Base-by-base conservation (phyloP, 2,329 filamentous ascomycete genomes). In the Cephalotrichum gorgonifer region DNA sequence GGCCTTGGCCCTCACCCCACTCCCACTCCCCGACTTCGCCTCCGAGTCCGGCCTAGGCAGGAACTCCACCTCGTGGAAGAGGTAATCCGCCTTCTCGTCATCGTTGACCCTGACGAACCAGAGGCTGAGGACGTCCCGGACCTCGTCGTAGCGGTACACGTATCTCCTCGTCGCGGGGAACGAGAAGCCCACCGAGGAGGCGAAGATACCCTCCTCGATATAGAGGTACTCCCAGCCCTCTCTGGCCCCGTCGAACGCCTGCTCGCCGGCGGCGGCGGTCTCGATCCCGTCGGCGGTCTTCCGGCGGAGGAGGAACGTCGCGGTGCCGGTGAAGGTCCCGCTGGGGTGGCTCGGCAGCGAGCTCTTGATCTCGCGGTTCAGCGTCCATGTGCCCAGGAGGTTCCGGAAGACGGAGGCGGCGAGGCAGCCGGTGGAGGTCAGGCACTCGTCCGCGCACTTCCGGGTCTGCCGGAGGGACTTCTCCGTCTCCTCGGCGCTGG, bases 21-120 rank as follows among this genome's bases (percentile, higher is more conserved):
- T 31, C 30, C 5, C 30, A 3, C 3, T 31, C 11, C 38, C 28
- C 4, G 30, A 17, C 43, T 27, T 31, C 31, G 15, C 44, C 25
- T 17, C 27, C 17, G 15, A 26, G 3, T 56, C 53, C 2, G 56
- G 57, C 0, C 69, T 66, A 8, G 67, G 54, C 22, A 68, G 51
- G 55, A 89, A 86, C 50, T 83, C 74, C n/a, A 89, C 67, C 53
- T 82, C 75, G 57, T 89, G 85, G 62, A 90, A 91, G 20, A 89
- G 67, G 54, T 88, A 85, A 58, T 88, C 85, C 0, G 82, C 81
- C 14, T 73, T 72, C 49, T 70, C 69, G 15, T 71, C 64, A 54
- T 86, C 81, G 15, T 84, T 77, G 1, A 75, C 71, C 54, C 81
- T 79, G 35, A 79, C 79, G 56, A 89, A 89, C 85, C 85, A 90